These are phyloP conservation scores for Kurtzmaniella natalensis DNA, from an alignment of 1,139 yeast genomes.

Conservation along the genomic window DNA sequence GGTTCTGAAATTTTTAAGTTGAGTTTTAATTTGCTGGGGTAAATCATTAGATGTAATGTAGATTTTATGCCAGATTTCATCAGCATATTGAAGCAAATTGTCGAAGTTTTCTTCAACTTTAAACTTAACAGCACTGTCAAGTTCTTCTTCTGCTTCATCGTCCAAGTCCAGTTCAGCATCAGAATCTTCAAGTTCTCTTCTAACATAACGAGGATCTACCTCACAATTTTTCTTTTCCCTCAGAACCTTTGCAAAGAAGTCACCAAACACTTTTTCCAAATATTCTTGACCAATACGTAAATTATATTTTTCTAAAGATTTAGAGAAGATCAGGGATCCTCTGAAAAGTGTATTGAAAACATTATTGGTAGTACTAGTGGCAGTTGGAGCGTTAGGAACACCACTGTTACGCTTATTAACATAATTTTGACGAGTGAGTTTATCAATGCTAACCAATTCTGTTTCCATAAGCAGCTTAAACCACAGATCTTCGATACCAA, in stretches of 20 bases:
- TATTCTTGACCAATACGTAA: constrained; percentile 77
- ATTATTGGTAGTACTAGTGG: constrained; percentile 30
- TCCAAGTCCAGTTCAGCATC: constrained; percentile 18
- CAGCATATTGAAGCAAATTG: constrained; percentile 52
- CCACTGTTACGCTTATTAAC: constrained; percentile 20
- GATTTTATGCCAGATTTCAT: constrained; percentile 69
- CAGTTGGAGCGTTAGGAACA: constrained; percentile 5
- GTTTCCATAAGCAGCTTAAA: constrained; percentile 61
- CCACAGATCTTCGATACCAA: constrained; percentile 65
- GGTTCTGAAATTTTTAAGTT: constrained; percentile 53
- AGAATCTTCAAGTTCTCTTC: constrained; percentile 18
- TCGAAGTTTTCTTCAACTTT: constrained; percentile 48
- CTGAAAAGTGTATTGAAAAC: constrained; percentile 75
- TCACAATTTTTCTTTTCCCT: constrained; percentile 58
- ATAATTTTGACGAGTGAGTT: constrained; percentile 39
- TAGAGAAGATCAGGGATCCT: constrained; percentile 79
- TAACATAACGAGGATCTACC: constrained; percentile 61
- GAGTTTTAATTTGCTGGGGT: constrained; percentile 64
- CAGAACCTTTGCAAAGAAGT: constrained; percentile 55
- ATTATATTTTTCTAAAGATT: constrained; percentile 74
- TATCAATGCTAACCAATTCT: constrained; percentile 53
- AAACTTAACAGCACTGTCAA: constrained; percentile 21
- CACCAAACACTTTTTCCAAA: constrained; percentile 67
- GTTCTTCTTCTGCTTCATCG: constrained; percentile 23
- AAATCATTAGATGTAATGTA: constrained; percentile 67